Base-by-base conservation (phyloP, 768 basidiomycete species). In the Leccinellum albellum region DNA sequence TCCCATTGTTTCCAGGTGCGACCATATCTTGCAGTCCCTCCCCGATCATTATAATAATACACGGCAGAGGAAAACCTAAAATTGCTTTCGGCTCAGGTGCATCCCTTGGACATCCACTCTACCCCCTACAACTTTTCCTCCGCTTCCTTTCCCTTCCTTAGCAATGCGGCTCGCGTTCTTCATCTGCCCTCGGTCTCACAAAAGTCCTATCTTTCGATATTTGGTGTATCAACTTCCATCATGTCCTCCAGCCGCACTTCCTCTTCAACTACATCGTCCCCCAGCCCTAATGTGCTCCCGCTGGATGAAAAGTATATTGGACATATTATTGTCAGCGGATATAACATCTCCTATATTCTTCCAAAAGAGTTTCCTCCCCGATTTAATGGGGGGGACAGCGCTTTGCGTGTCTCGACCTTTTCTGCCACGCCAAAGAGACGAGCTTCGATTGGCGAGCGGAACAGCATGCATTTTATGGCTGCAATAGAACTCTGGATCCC, bases 401-500 rank as follows among this genome's bases (percentile, higher is more conserved):
- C 58, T 20, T 31, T 51, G 13, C 70, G 65, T 23, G 53, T 58
- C 48, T 70, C 71, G 0, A 37, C 66, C 40, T 65, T 67, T 33
- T 63, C 70, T 24, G 51, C 66, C 15, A 64, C 68, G 28, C 75
- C 70, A 55, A 71, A 74, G 53, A 76, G 87, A 54, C 76, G 86
- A 23, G 64, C 76, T 12, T 88, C 87, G 12, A 61, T 88, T 53
- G 59, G 64, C 51, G 87, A 88, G 51, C 81, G 79, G 54, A 82
- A 78, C 51, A 76, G 75, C 35, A 77, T 82, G 48, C 86, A 90
- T 47, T 91, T 91, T 69, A 87, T 92, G 87, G 90, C 86, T 14
- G 90, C 85, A 3, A 80, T 92, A 51, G 87, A 89, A 58, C 78
- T 92, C 71, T 84, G 83, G 80, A 79, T 87, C 23, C 90, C 90